Evolutionary conservation across 345 rosid species (phyloP).

Genomic region (Tarenaya hassleriana): DNA sequence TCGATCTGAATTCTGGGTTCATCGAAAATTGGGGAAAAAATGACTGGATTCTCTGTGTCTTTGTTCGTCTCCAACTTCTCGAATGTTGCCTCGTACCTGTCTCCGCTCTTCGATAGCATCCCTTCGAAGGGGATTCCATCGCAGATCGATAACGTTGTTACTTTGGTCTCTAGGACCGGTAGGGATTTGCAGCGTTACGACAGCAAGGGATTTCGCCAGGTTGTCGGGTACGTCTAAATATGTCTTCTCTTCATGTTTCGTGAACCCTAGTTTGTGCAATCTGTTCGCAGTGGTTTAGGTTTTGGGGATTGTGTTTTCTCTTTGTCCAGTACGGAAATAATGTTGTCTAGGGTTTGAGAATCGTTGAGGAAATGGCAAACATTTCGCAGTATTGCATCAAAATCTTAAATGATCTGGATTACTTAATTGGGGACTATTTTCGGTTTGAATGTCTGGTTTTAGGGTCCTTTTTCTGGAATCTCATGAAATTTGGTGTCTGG

Average conservation of each 20-base stretch:
- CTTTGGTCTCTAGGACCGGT: slow-evolving; percentile 56
- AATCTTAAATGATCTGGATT: background rate
- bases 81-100: slow-evolving; percentile 26
- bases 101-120: slow-evolving; percentile 36
- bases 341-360: too few species aligned
- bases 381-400: too few species aligned
- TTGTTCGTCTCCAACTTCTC: slow-evolving; percentile 31
- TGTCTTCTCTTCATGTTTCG: background rate
- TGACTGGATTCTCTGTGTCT: slow-evolving; percentile 33
- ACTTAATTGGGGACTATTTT: background rate
- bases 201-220: slow-evolving; percentile 46
- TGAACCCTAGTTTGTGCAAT: slow-evolving; percentile 3
- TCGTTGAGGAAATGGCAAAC: too few species aligned
- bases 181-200: slow-evolving; percentile 62
- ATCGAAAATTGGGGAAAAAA: background rate
- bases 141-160: slow-evolving; percentile 37
- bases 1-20: too few species aligned
- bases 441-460: too few species aligned
- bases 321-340: too few species aligned
- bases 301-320: too few species aligned
- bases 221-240: slow-evolving; percentile 59
- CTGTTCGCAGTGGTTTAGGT: background rate
- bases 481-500: background rate
- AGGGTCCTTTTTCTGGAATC: background rate
- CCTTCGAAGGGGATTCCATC: slow-evolving; percentile 28